Conservation (phyloP, 2,329 filamentous ascomycete species). For the Fusarium scirpi region DNA sequence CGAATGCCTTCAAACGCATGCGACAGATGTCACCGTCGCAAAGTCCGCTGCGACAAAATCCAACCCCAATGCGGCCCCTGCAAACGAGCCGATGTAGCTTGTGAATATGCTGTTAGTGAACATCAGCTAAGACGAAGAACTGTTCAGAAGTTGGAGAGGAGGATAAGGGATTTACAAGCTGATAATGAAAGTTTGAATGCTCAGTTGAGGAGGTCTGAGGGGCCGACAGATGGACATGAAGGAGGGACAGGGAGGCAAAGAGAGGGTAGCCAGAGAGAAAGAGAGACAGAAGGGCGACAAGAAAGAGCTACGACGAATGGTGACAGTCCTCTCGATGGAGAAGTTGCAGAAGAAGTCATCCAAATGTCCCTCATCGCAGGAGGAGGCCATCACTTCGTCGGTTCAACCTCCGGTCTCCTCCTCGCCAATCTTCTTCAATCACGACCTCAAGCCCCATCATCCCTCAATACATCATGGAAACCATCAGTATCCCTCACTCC, state of each 20-base stretch:
- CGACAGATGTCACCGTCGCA: constrained; percentile 57
- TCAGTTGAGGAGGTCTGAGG: constrained; percentile 25
- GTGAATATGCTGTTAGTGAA: constrained; percentile 52
- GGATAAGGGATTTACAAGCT: constrained; percentile 50
- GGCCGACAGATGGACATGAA: background rate
- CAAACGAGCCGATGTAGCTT: constrained; percentile 52
- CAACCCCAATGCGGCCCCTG: constrained; percentile 54
- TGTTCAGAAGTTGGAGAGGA: constrained; percentile 52
- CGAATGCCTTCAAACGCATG: constrained; percentile 49
- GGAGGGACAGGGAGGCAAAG: background rate
- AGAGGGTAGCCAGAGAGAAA: background rate
- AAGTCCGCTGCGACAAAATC: constrained; percentile 56
- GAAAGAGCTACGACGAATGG: background rate
- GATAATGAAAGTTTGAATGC: constrained; percentile 43
- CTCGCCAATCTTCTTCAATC: constrained; percentile 57
- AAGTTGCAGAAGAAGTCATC: constrained; percentile 57
- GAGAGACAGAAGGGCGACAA: background rate
- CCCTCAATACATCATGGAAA: constrained; percentile 29
- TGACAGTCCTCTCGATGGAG: constrained; percentile 30
- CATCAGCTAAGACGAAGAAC: constrained; percentile 48
- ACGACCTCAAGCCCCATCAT: constrained; percentile 26
- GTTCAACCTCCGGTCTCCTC: constrained; percentile 55
- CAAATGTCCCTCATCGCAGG: constrained; percentile 57
- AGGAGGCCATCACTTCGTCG: constrained; percentile 57
- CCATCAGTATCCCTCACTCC: constrained; percentile 13